These are phyloP conservation scores for Lepraria neglecta DNA, from an alignment of 495 filamentous ascomycete species.

Conservation along the genomic window DNA sequence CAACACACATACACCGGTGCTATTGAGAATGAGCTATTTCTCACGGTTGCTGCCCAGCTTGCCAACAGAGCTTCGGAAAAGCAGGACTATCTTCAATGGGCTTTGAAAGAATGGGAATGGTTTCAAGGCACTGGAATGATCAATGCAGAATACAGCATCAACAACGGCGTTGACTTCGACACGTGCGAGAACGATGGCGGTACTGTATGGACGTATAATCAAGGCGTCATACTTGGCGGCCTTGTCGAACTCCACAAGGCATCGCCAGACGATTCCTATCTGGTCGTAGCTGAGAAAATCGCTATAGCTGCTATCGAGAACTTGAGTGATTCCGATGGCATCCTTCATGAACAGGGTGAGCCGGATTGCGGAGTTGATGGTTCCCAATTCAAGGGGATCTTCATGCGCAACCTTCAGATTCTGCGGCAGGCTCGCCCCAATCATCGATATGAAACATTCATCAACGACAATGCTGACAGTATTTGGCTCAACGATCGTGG, in stretches of 20 bases:
- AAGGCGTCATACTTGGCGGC: conserved; percentile 69
- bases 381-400: conserved; percentile 73
- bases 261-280: conserved; percentile 44
- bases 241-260: conserved; percentile 60
- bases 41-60: conserved; percentile 64
- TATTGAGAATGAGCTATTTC: conserved; percentile 70
- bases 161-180: conserved; percentile 56
- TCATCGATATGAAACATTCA: conserved; percentile 46
- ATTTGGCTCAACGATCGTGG: conserved; percentile 61
- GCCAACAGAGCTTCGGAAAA: conserved; percentile 55
- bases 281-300: conserved; percentile 54
- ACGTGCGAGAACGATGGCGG: conserved; percentile 60
- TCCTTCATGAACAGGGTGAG: conserved; percentile 63
- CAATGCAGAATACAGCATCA: conserved; percentile 57
- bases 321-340: conserved; percentile 48
- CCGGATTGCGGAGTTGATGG: conserved; percentile 54
- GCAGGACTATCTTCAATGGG: conserved; percentile 50
- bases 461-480: conserved; percentile 56
- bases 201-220: conserved; percentile 70
- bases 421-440: conserved; percentile 50
- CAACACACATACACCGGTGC: conserved; percentile 55
- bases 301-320: conserved; percentile 56
- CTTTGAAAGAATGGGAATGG: conserved; percentile 59
- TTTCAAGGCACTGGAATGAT: conserved; percentile 61
- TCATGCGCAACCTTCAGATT: conserved; percentile 61